Percentiles rank a stretch among this genome's conserved stretches.
Evolutionary conservation across 192 early-diverging fungal species (phyloP).

Genomic region (Coemansia sp.): DNA sequence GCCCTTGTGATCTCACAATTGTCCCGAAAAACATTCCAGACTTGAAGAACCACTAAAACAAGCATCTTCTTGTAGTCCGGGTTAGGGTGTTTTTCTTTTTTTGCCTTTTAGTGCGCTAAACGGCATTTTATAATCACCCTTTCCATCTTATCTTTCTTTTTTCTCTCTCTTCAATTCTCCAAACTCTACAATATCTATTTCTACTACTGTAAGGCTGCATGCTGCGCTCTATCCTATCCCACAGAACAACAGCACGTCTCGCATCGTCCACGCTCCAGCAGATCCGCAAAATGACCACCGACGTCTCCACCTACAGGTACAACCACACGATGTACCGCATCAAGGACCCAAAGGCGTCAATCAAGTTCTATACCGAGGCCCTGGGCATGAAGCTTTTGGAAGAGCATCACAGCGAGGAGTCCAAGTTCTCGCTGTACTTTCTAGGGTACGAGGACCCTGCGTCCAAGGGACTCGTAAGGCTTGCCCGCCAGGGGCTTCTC

Average conservation of each 20-base stretch:
- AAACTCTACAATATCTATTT: background rate
- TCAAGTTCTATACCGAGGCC: constrained; percentile 72
- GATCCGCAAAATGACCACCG: constrained; percentile 44
- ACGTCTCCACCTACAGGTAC: constrained; percentile 53
- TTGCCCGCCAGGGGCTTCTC: constrained; percentile 69
- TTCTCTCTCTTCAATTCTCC: background rate
- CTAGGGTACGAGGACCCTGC: constrained; percentile 64
- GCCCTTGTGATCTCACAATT: too few species aligned
- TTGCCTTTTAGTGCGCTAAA: background rate
- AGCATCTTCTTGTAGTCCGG: background rate
- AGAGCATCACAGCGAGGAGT: constrained; percentile 30
- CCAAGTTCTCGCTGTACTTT: constrained; percentile 73
- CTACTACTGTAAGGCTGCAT: background rate
- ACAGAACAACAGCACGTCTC: background rate
- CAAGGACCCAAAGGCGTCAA: constrained; percentile 75
- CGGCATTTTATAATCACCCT: background rate
- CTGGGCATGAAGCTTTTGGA: constrained; percentile 73
- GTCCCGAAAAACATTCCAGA: too few species aligned
- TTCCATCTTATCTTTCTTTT: background rate
- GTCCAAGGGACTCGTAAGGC: constrained; percentile 49
- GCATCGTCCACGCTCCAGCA: constrained; percentile 4
- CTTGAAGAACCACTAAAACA: too few species aligned
- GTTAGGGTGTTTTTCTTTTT: background rate
- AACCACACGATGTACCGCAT: constrained; percentile 90
- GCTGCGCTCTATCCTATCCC: constrained; percentile 4